Conservation (phyloP, 2,329 filamentous ascomycete genomes). For the Zasmidium citrigriseum region DNA sequence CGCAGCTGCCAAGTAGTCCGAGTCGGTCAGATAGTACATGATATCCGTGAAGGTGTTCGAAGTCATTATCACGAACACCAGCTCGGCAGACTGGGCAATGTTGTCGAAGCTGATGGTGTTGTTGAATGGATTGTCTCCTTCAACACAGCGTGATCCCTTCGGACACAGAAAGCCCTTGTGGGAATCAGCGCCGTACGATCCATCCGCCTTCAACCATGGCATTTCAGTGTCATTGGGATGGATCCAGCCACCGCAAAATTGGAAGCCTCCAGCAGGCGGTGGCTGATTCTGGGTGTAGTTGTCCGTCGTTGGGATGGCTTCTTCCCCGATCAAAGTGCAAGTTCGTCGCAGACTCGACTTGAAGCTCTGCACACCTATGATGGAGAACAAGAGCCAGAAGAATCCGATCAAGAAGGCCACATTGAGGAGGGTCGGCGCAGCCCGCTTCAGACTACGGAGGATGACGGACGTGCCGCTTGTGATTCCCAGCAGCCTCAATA, state of each 20-base stretch:
- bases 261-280: constrained; percentile 54
- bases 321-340: constrained; percentile 40
- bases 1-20: constrained; percentile 83
- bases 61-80: constrained; percentile 98
- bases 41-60: constrained; percentile 95
- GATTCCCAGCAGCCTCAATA: constrained; percentile 83
- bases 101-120: constrained; percentile 94
- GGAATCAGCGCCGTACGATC: constrained; percentile 51
- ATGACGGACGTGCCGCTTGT: constrained; percentile 96
- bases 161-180: constrained; percentile 91
- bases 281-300: constrained; percentile 25
- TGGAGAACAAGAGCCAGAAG: constrained; percentile 97
- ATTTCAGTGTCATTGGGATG: constrained; percentile 52
- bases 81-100: constrained; percentile 84
- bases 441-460: constrained; percentile 90
- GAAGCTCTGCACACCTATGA: constrained; percentile 95
- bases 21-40: constrained; percentile 90
- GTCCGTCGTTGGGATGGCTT: constrained; percentile 42
- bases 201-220: constrained; percentile 68
- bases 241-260: constrained; percentile 86
- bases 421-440: constrained; percentile 84
- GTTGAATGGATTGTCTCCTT: constrained; percentile 76
- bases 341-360: constrained; percentile 53
- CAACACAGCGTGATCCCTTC: constrained; percentile 76
- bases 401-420: constrained; percentile 94